Base-by-base conservation (phyloP, 148 eudicot species). In the Camellia granthamiana region DNA sequence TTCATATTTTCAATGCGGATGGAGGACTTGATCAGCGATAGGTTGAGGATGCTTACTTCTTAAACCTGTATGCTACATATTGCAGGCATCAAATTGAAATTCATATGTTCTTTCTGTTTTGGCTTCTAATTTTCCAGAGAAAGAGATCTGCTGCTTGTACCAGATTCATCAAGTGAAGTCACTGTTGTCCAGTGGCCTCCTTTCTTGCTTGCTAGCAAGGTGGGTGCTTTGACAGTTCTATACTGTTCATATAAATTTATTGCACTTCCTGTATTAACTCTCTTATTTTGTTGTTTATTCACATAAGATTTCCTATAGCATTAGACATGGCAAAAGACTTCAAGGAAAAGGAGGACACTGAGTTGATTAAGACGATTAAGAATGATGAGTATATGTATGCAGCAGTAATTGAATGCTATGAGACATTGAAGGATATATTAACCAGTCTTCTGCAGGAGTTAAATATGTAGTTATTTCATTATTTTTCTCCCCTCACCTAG, bases 131-230 rank as follows among this genome's bases (percentile, higher is more conserved):
- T 77, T 41, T 69, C 80, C 72, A 96, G 99, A 88, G 99, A 96
- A 86, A 92, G 90, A 87, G 95, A 96, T 84, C 84, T 96, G 81
- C 92, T 96, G 55, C 95, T 94, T 85, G 98, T 96, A 81, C 99
- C 99, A 14, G 92, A 94, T 88, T 83, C 98, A 71, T 88, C 94
- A 79, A 90, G 91, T 84, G 79, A 81, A 78, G 90, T 94, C 81
- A 84, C 97, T 67, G 98, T 92, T 51, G 92, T 96, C 85, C 99
- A 94, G 87, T 96, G 99, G 99, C 99, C 99, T 84, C 99, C 99
- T 83, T 96, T 96, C 84, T 91, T 96, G 87, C 94, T 96, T 77
- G 97, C 99, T 81, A 96, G 99, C 83, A 96, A 94, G 99, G 99
- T 96, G 77, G 69, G 82, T 41, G 19, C 72, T 47, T 72, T 59